Evolutionary conservation across 1,139 yeast species (phyloP).

Genomic region (Geotrichum reessii): DNA sequence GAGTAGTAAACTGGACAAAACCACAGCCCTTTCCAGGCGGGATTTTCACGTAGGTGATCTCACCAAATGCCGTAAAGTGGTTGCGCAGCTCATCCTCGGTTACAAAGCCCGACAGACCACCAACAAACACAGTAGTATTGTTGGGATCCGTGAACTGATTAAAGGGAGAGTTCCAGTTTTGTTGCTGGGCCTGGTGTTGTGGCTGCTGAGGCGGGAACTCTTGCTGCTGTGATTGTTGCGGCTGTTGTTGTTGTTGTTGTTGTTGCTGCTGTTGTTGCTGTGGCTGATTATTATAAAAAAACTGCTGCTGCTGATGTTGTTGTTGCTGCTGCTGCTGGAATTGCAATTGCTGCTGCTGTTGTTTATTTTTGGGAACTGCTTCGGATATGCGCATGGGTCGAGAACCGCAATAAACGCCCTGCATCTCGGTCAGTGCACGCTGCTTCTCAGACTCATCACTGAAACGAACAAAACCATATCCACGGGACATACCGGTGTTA

Average conservation of each 20-base stretch:
- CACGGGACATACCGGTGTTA: slow-evolving; percentile 68
- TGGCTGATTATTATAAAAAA: background rate
- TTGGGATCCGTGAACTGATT: slow-evolving; percentile 64
- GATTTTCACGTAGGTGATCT: slow-evolving; percentile 75
- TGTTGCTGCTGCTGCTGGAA: background rate
- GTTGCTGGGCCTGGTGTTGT: slow-evolving; percentile 31
- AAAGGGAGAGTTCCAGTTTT: slow-evolving; percentile 31
- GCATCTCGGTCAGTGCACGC: slow-evolving; percentile 74
- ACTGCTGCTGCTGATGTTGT: background rate
- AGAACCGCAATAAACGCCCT: slow-evolving; percentile 67
- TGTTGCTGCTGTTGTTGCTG: background rate
- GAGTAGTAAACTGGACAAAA: slow-evolving; percentile 71
- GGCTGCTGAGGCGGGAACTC: slow-evolving; percentile 26
- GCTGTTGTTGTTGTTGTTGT: background rate
- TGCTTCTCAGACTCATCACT: slow-evolving; percentile 62
- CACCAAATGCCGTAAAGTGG: slow-evolving; percentile 78
- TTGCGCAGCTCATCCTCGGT: slow-evolving; percentile 71
- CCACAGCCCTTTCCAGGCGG: slow-evolving; percentile 96
- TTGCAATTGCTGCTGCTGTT: background rate
- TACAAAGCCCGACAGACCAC: slow-evolving; percentile 73
- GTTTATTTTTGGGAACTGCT: slow-evolving; percentile 59
- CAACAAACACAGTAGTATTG: slow-evolving; percentile 92
- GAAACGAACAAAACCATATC: slow-evolving; percentile 88
- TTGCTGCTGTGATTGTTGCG: background rate
- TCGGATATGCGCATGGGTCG: slow-evolving; percentile 72